phyloP scores from a whole-genome alignment of 495 filamentous ascomycete species.

The Podospora pseudoanserina region DNA sequence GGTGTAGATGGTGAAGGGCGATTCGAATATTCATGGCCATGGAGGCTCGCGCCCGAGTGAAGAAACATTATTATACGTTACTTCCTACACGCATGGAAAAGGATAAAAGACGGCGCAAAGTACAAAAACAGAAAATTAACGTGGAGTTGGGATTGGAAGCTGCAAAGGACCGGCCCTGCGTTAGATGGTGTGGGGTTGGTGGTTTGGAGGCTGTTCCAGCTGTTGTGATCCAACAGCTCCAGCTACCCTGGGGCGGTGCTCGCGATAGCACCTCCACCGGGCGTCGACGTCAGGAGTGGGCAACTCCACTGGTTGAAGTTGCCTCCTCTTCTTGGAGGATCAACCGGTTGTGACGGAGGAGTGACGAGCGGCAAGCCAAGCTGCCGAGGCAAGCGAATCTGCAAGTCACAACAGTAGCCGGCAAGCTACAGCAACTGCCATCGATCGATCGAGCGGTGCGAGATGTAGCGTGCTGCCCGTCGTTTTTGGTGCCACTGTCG shows the following conservation, averaged over 20 bases:
- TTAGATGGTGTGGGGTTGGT: neutral
- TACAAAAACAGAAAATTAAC: neutral
- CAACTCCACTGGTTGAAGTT: neutral
- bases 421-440: conserved; percentile 1
- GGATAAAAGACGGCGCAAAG: neutral
- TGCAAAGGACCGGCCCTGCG: conserved; percentile 19
- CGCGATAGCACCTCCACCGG: neutral
- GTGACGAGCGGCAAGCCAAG: neutral
- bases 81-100: neutral
- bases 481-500: neutral
- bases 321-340: neutral
- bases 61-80: conserved; percentile 42
- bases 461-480: neutral
- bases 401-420: neutral
- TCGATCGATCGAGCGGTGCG: conserved; percentile 1
- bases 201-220: neutral
- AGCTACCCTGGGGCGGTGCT: neutral
- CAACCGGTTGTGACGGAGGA: neutral
- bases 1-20: conserved; percentile 35
- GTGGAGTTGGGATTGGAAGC: conserved; percentile 4
- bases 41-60: conserved; percentile 49
- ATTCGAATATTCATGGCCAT: conserved; percentile 54
- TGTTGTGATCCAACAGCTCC: neutral
- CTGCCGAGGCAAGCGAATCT: neutral
- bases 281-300: neutral